Evolutionary conservation across 805 yeast species (phyloP).

Genomic region (Candida pseudoglaebosa): DNA sequence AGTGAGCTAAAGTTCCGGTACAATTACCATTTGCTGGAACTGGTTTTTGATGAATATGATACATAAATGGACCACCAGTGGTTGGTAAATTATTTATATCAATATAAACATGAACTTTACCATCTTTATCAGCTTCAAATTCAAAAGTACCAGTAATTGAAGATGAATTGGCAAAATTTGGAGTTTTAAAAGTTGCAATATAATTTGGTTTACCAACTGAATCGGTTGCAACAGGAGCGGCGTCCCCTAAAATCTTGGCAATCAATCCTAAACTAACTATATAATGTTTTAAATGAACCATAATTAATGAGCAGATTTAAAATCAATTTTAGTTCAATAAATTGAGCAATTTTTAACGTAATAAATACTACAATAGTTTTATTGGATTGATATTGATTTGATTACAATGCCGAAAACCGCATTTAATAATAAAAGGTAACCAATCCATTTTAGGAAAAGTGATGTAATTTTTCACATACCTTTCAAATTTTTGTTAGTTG

Average conservation of each 20-base stretch:
- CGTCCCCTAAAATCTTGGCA: constrained; percentile 9
- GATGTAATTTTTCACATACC: too few species aligned
- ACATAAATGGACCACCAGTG: constrained; percentile 35
- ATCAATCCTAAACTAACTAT: background rate
- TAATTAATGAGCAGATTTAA: background rate
- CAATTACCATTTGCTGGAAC: constrained; percentile 38
- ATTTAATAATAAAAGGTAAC: too few species aligned
- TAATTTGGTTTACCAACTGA: constrained; percentile 25
- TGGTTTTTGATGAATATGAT: constrained; percentile 35
- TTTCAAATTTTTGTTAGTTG: too few species aligned
- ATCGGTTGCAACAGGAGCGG: constrained; percentile 26
- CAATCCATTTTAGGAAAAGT: too few species aligned
- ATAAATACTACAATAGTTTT: too few species aligned
- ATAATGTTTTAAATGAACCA: background rate
- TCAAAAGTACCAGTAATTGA: constrained; percentile 28
- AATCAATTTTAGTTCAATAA: background rate
- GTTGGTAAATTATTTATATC: constrained; percentile 29
- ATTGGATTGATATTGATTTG: too few species aligned
- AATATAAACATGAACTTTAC: constrained; percentile 30
- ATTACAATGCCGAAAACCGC: too few species aligned
- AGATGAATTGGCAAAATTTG: constrained; percentile 10
- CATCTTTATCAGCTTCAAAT: constrained; percentile 27
- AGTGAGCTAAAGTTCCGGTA: constrained; percentile 31
- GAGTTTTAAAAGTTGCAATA: constrained; percentile 23
- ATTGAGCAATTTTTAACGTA: too few species aligned